These are phyloP conservation scores for Cafeteria roenbergensis DNA, from an alignment of 108 stramenopile genomes.

Conservation along the genomic window DNA sequence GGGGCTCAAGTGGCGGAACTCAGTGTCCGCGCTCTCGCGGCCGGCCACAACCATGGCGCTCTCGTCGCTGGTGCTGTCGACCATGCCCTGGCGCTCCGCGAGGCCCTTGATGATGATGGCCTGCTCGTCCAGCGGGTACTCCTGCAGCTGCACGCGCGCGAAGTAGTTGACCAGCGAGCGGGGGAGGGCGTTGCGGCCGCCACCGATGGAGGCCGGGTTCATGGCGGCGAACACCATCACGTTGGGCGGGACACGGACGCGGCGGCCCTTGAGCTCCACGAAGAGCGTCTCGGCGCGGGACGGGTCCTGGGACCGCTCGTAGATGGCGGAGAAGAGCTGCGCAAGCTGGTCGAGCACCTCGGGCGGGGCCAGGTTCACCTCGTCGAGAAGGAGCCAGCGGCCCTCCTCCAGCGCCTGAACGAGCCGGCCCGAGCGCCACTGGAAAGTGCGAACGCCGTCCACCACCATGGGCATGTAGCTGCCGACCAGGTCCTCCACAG, in stretches of 20 bases:
- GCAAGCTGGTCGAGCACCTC: slow-evolving; percentile 4
- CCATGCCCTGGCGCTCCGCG: no score
- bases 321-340: background rate
- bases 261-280: no score
- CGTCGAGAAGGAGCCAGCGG: slow-evolving; percentile 13
- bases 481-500: slow-evolving; percentile 6
- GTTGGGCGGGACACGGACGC: no score
- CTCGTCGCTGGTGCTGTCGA: no score
- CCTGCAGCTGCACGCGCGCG: background rate
- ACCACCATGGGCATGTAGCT: background rate
- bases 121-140: background rate
- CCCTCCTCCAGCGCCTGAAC: background rate
- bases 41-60: no score
- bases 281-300: no score
- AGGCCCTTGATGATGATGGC: background rate
- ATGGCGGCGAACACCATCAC: slow-evolving; percentile 3
- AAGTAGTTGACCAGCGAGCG: slow-evolving; percentile 4
- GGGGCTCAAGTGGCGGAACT: no score
- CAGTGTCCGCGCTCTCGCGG: no score
- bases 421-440: slow-evolving; percentile 13
- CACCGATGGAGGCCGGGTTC: slow-evolving; percentile 9
- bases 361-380: slow-evolving; percentile 17
- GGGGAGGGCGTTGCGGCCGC: slow-evolving; percentile 5
- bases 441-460: slow-evolving; percentile 4
- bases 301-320: no score